Percentiles rank a stretch among this genome's conserved stretches.
phyloP scores from a whole-genome alignment of 441 rosid genomes.

The Gossypium trilobum region DNA sequence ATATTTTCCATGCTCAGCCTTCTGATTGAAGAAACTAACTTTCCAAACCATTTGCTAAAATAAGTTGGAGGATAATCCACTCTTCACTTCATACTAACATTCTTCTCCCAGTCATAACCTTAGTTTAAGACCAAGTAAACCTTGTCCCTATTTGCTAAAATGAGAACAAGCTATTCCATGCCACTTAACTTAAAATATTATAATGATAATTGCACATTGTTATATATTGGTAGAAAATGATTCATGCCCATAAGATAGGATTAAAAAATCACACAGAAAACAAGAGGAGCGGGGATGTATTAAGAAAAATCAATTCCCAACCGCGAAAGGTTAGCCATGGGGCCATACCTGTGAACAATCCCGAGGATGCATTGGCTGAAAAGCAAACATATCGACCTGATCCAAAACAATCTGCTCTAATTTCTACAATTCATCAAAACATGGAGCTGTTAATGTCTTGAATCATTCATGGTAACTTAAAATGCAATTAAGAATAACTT shows the following conservation, averaged over 20 bases:
- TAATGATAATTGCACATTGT: neutral
- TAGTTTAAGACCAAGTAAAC: neutral
- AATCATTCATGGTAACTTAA: neutral
- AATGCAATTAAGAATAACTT: too few species aligned
- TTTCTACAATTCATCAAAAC: constrained; percentile 29
- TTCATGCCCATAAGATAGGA: neutral
- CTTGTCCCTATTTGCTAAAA: neutral
- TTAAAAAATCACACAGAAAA: neutral
- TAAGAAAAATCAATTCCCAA: neutral
- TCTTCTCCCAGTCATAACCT: too few species aligned
- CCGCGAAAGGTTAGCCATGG: constrained; percentile 1
- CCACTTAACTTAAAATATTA: neutral
- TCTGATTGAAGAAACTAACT: neutral
- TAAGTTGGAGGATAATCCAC: too few species aligned
- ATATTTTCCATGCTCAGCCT: neutral
- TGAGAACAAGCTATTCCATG: neutral
- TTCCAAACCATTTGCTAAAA: neutral
- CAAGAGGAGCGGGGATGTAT: neutral
- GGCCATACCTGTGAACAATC: constrained; percentile 73
- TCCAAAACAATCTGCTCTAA: constrained; percentile 62
- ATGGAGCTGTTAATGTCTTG: constrained; percentile 9
- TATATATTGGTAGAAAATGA: neutral
- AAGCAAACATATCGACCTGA: constrained; percentile 48
- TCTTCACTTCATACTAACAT: too few species aligned
- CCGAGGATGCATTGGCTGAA: constrained; percentile 71